Conservation (phyloP, 306 rosid genomes). For the Lotus japonicus region DNA sequence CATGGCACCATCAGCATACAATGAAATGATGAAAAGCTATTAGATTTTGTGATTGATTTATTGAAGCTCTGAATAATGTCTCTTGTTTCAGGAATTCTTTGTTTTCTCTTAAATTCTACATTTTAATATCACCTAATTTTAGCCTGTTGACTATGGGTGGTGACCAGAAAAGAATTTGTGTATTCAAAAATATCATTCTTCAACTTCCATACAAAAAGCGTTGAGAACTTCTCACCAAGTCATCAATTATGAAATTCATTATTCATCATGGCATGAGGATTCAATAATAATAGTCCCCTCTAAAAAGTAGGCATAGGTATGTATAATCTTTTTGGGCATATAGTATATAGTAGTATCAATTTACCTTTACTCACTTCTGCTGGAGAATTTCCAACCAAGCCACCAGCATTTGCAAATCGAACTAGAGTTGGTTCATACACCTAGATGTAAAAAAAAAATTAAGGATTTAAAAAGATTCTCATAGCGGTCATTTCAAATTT, state of each 20-base stretch:
- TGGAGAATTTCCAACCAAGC: slow-evolving; percentile 75
- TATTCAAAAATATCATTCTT: slow-evolving; percentile 1
- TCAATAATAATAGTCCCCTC: not conserved
- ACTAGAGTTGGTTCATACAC: slow-evolving; percentile 72
- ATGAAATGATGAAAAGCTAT: not conserved
- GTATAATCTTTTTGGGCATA: not conserved
- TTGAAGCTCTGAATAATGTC: not conserved
- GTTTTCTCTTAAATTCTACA: not conserved
- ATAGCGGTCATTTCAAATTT: slow-evolving; percentile 6
- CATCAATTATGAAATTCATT: slow-evolving; percentile 7
- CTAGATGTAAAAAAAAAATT: slow-evolving; percentile 34
- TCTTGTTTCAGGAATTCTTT: not conserved
- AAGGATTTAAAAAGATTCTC: slow-evolving; percentile 4
- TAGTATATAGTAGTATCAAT: slow-evolving; percentile 1
- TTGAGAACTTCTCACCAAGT: slow-evolving; percentile 9
- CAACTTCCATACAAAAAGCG: not conserved
- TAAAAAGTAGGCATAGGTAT: not conserved
- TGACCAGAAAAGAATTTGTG: not conserved
- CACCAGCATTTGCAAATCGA: slow-evolving; percentile 70
- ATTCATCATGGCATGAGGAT: not conserved
- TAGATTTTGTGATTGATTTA: not conserved
- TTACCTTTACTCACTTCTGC: slow-evolving; percentile 88
- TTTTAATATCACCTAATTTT: not conserved
- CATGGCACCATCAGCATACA: slow-evolving; percentile 1
- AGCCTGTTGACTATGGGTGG: not conserved